phyloP scores from a whole-genome alignment of 2,329 filamentous ascomycete species.

The Ophiostoma tasmaniense region DNA sequence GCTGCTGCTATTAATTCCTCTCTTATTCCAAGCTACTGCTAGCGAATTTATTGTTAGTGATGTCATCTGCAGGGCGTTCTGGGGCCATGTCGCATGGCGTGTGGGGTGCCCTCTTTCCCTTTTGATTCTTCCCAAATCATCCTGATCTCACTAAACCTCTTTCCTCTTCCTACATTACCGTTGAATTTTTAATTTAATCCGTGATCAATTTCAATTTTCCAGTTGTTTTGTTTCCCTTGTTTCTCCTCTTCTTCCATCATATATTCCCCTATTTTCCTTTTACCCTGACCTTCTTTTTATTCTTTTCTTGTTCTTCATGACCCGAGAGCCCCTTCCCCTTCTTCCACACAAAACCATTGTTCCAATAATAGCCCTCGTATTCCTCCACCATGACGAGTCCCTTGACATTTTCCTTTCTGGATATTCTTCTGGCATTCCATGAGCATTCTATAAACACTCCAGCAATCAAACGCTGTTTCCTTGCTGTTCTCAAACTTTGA shows the following conservation, averaged over 20 bases:
- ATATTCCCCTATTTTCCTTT: not conserved
- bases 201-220: not conserved
- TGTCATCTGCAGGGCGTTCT: conserved; percentile 14
- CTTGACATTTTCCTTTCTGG: not conserved
- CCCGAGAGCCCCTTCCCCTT: not conserved
- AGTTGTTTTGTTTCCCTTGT: not conserved
- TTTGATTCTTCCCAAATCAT: not conserved
- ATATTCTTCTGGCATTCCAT: not conserved
- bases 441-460: not conserved
- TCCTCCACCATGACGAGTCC: not conserved
- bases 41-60: conserved; percentile 6
- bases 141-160: not conserved
- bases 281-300: not conserved
- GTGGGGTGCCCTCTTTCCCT: conserved; percentile 4
- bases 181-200: not conserved
- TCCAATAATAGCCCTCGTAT: conserved; percentile 9
- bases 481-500: not conserved
- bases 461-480: not conserved
- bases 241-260: not conserved
- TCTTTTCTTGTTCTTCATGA: not conserved
- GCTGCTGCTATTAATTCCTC: not conserved
- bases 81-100: conserved; percentile 1
- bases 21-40: not conserved
- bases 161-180: not conserved
- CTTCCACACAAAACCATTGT: not conserved